These are phyloP conservation scores for Yamadazyma spencermartinsiae DNA, from an alignment of 1,139 yeast genomes.

Conservation along the genomic window DNA sequence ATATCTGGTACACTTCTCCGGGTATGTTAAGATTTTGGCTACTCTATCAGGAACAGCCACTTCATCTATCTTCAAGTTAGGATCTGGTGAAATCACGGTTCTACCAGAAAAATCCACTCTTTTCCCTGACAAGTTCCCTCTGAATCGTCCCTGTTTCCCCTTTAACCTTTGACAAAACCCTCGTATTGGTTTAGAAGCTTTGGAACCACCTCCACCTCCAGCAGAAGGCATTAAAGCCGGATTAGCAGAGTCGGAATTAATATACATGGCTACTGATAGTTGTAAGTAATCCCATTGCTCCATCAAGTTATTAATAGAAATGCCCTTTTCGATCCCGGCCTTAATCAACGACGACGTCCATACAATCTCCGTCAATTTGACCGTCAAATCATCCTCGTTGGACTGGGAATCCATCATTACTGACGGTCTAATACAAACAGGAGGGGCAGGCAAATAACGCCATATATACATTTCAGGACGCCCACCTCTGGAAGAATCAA, in stretches of 20 bases:
- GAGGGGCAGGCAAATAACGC: constrained; percentile 98
- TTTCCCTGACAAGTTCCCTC: constrained; percentile 97
- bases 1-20: constrained; percentile 90
- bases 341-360: constrained; percentile 92
- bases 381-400: constrained; percentile 97
- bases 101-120: constrained; percentile 98
- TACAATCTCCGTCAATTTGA: constrained; percentile 91
- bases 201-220: constrained; percentile 59
- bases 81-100: constrained; percentile 98
- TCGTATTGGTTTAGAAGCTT: constrained; percentile 77
- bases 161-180: constrained; percentile 96
- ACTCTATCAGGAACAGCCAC: constrained; percentile 98
- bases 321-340: constrained; percentile 94
- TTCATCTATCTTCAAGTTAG: constrained; percentile 89
- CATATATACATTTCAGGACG: constrained; percentile 96
- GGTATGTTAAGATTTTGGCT: constrained; percentile 93
- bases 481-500: constrained; percentile 84
- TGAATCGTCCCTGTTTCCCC: constrained; percentile 98
- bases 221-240: constrained; percentile 70
- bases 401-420: constrained; percentile 93
- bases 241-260: constrained; percentile 92
- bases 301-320: constrained; percentile 88
- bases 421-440: constrained; percentile 97
- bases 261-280: constrained; percentile 94
- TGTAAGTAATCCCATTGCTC: constrained; percentile 99